Evolutionary conservation across 768 basidiomycete species (phyloP).

Genomic region (Daedalea quercina): DNA sequence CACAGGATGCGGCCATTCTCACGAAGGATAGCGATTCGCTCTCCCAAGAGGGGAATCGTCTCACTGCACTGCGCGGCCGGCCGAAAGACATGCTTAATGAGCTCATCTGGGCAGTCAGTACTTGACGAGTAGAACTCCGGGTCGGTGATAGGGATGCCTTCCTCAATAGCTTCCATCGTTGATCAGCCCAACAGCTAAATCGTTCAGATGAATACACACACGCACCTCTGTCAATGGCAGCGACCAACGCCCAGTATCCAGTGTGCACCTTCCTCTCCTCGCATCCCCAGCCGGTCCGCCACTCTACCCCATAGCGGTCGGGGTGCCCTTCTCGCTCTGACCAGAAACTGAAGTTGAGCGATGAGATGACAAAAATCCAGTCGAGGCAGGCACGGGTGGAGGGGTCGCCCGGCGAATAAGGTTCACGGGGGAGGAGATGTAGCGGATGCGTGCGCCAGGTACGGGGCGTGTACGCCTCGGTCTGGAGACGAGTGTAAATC

Average conservation of each 20-base stretch:
- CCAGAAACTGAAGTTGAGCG: conserved; percentile 90
- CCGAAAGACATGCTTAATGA: conserved; percentile 67
- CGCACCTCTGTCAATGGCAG: conserved; percentile 74
- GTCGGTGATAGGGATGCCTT: conserved; percentile 70
- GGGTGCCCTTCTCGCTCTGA: conserved; percentile 53
- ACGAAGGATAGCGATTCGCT: conserved; percentile 73
- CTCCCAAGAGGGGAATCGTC: conserved; percentile 57
- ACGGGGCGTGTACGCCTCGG: conserved; percentile 68
- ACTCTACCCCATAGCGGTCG: conserved; percentile 72
- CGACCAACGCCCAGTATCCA: conserved; percentile 85
- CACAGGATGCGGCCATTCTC: conserved; percentile 70
- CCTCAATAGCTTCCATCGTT: conserved; percentile 57
- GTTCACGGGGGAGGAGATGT: conserved; percentile 67
- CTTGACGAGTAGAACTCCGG: conserved; percentile 75
- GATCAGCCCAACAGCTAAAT: not conserved
- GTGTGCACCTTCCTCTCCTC: conserved; percentile 51
- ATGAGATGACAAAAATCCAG: conserved; percentile 87
- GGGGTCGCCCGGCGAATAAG: conserved; percentile 42
- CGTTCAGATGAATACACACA: conserved; percentile 3
- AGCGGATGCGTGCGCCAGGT: conserved; percentile 76
- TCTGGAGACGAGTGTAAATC: conserved; percentile 54
- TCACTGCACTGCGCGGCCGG: conserved; percentile 52
- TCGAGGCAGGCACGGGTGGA: conserved; percentile 54
- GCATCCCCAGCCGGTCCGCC: conserved; percentile 64
- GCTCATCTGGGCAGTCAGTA: conserved; percentile 58